Conservation (phyloP, 768 basidiomycete genomes). For the Termitomyces sp. region DNA sequence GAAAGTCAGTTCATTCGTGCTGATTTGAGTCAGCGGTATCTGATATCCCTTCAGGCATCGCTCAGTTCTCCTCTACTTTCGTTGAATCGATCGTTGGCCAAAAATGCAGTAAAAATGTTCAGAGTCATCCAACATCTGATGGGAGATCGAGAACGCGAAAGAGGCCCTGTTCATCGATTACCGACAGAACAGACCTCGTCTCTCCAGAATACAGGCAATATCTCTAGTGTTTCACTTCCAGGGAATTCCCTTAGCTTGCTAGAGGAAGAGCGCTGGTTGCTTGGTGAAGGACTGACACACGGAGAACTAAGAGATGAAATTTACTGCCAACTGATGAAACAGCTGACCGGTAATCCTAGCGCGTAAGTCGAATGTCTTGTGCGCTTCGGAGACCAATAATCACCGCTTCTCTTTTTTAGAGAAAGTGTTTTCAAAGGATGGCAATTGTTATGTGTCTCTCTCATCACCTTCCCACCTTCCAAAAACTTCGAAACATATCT, state of each 20-base stretch:
- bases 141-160: slow-evolving; percentile 84
- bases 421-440: slow-evolving; percentile 88
- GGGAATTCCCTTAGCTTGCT: slow-evolving; percentile 37
- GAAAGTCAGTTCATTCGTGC: slow-evolving; percentile 38
- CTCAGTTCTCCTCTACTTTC: slow-evolving; percentile 72
- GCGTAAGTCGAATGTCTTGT: slow-evolving; percentile 41
- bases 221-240: slow-evolving; percentile 40
- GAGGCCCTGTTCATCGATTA: slow-evolving; percentile 42
- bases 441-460: slow-evolving; percentile 86
- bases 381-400: background rate
- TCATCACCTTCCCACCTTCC: slow-evolving; percentile 91
- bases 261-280: slow-evolving; percentile 85
- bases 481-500: slow-evolving; percentile 89
- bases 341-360: slow-evolving; percentile 76
- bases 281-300: slow-evolving; percentile 71
- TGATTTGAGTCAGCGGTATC: background rate
- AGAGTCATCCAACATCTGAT: slow-evolving; percentile 89
- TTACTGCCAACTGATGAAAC: slow-evolving; percentile 91
- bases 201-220: slow-evolving; percentile 36
- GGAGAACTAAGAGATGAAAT: slow-evolving; percentile 90
- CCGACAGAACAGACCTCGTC: slow-evolving; percentile 39
- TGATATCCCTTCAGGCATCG: slow-evolving; percentile 35
- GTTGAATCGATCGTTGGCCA: slow-evolving; percentile 56
- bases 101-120: slow-evolving; percentile 81
- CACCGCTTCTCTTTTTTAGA: slow-evolving; percentile 19